Base-by-base conservation (phyloP, 2,329 filamentous ascomycete species). In the Alternaria burnsii region DNA sequence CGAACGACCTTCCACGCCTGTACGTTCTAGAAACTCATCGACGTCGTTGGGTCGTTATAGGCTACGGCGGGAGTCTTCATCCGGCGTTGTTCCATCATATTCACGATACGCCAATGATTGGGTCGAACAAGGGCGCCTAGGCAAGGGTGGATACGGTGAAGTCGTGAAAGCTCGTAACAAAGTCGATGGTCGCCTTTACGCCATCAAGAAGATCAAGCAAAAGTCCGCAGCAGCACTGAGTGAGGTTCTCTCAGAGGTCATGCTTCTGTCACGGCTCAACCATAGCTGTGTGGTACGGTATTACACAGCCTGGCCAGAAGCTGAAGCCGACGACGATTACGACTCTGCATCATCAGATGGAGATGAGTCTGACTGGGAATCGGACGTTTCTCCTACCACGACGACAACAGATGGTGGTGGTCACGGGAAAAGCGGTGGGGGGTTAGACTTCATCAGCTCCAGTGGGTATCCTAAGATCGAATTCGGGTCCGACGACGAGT, bases 151-250 rank as follows among this genome's bases (percentile, higher is more conserved):
- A 0, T 99, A 97, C 79, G 95, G 95, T 5, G 93, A 97, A 79
- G 95, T 99, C 22, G 93, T 98, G 56, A 96, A 97, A 77, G 94
- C 94, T 3, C 88, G 94, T 32, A 97, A 97, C 78, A 97, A 95
- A 80, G 87, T 97, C 4, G 95, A 98, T 75, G 92, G 92, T 0
- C 91, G 94, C 59, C 90, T 96, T 43, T 99, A 98, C 79, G 95
- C 95, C 18, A 92, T 99, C 75, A 99, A 99, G 78, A 97, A 98
- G 76, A 95, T 99, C 63, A 92, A 89, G 1, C 92, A 95, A 68
- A 89, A 90, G 52, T 92, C 92, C 1, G 87, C 91, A 26, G 86
- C 89, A 11, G 83, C 85, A 5, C 83, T 98, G 40, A 94, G 91
- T 0, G 91, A 97, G 74, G 89, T 94, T 12, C 77, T 94, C 26